A percentile compares a stretch with the other conserved stretches of the same genome.
Evolutionary conservation across 495 filamentous ascomycete genomes (phyloP).

Genomic region (Penicillium longicatenatum): DNA sequence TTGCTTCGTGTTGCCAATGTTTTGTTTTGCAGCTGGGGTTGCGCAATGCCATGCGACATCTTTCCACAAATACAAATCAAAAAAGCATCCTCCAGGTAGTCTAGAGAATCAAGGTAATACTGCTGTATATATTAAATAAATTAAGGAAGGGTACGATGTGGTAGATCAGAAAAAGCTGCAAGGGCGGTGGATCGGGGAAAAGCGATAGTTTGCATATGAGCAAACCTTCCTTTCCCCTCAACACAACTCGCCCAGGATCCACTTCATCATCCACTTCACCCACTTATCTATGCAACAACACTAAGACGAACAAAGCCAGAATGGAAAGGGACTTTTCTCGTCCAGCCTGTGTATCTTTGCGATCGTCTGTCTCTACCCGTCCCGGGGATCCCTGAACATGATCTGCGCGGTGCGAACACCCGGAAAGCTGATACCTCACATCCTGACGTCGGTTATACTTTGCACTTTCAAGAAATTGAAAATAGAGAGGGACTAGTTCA

Average conservation of each 20-base stretch:
- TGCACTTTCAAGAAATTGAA: not conserved
- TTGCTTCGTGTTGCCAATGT: not conserved
- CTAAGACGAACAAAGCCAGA: not conserved
- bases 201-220: not conserved
- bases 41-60: not conserved
- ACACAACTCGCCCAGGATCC: not conserved
- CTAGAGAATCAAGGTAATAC: not conserved
- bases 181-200: constrained; percentile 13
- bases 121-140: not conserved
- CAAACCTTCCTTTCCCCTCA: not conserved
- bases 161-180: constrained; percentile 9
- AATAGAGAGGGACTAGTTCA: constrained; percentile 7
- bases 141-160: not conserved
- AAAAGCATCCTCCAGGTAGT: not conserved
- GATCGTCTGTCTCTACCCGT: constrained; percentile 26
- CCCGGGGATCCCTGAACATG: constrained; percentile 20
- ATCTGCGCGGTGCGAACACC: constrained; percentile 20
- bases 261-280: not conserved
- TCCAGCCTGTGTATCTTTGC: constrained; percentile 11
- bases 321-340: not conserved
- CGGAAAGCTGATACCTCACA: constrained; percentile 27
- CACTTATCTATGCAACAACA: not conserved
- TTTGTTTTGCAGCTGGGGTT: not conserved
- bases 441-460: constrained; percentile 20
- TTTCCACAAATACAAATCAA: not conserved